Evolutionary conservation across 23 red algal species (phyloP).

Genomic region (Gracilaria vermiculophylla): DNA sequence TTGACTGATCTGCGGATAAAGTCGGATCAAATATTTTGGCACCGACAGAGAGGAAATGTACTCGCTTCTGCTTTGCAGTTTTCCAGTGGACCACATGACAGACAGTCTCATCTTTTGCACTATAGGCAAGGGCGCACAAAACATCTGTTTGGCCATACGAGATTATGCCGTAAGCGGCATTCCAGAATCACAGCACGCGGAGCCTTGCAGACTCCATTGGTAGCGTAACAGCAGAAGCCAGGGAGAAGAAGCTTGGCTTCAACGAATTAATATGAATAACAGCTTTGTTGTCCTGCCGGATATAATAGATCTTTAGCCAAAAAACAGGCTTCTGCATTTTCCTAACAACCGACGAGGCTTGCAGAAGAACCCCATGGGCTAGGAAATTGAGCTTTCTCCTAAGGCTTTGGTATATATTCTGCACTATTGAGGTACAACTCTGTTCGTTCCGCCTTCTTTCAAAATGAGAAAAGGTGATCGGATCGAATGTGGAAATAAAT

Average conservation of each 20-base stretch:
- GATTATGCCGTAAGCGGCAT: not conserved
- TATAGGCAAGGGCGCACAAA: not conserved
- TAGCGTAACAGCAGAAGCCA: too few species aligned
- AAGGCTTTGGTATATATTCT: too few species aligned
- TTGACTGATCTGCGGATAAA: too few species aligned
- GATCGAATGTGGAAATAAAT: not conserved
- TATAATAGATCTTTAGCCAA: not conserved
- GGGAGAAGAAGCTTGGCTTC: not conserved
- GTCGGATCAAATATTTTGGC: too few species aligned
- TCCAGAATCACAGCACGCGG: not conserved
- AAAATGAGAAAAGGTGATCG: not conserved
- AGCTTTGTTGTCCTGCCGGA: not conserved
- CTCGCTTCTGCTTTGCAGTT: too few species aligned
- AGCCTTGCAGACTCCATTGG: not conserved
- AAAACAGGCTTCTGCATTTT: not conserved
- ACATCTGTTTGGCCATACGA: slow-evolving; percentile 13
- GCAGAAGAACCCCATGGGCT: not conserved
- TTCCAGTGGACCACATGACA: slow-evolving; percentile 9
- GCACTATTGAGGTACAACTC: too few species aligned
- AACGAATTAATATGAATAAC: not conserved
- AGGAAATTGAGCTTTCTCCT: too few species aligned
- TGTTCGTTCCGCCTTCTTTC: not conserved
- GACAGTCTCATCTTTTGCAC: not conserved
- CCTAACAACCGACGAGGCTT: not conserved
- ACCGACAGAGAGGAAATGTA: too few species aligned